Base-by-base conservation (phyloP, 2,329 filamentous ascomycete genomes). In the Geosmithia flava region DNA sequence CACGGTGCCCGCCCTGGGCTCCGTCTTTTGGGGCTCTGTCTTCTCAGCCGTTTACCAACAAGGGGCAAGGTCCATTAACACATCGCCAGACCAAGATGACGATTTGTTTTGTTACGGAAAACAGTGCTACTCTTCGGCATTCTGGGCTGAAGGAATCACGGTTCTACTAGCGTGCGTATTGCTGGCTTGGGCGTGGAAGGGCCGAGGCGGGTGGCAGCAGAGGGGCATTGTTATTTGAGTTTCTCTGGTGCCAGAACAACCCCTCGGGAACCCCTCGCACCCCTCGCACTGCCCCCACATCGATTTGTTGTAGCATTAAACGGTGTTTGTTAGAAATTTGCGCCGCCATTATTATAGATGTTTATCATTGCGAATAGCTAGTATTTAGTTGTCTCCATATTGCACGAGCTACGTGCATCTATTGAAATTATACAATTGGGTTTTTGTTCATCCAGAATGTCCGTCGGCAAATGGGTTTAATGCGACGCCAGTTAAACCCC, bases 1-100 rank as follows among this genome's bases (percentile, higher is more conserved):
- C 42, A 93, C 94, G 72, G 82, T 91, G 49, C 93, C 93, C 2
- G 93, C 93, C 0, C 67, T 85, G 0, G 93, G 91, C 0, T 89
- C 91, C 0, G 88, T 88, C 0, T 75, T 95, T 30, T 98, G 91
- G 89, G 88, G 90, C 0, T 64, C 93, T 1, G 70, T 96, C n/a
- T 98, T 97, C 62, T 87, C 85, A 6, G 77, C 73, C 0, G 81
- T 87, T 2, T 94, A 94, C 58, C 82, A 93, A 63, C 73, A 72
- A 42, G 84, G 78, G 1, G 81, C 82, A 2, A 27, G 45, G 17
- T 20, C 37, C 15, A 27, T 20, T 0, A 67, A 66, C 45, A 62
- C 65, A 20, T 65, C 67, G 16, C 60, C 55, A 3, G 57, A 54
- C 19, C 56, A 60, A 47, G 58, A 68, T 0, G 68, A 71, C 8